Evolutionary conservation across 441 rosid species (phyloP).

Genomic region (Bocquillonia castaneifolia): DNA sequence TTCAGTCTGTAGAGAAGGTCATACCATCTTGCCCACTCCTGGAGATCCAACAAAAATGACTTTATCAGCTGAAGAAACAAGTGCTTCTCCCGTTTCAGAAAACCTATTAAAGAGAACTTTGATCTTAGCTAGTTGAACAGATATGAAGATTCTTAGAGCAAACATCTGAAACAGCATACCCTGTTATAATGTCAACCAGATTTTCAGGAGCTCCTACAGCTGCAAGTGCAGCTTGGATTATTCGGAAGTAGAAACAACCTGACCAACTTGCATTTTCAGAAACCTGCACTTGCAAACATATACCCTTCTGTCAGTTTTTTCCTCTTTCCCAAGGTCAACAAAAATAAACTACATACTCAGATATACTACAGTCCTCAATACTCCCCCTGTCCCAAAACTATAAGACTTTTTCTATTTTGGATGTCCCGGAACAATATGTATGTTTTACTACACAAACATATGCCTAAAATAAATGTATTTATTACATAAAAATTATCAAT

Average conservation of each 20-base stretch:
- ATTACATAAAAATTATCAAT: no score
- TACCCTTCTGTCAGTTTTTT: constrained; percentile 14
- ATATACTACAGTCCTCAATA: not conserved
- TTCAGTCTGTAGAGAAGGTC: constrained; percentile 19
- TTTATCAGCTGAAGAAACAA: constrained; percentile 87
- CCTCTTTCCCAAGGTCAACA: constrained; percentile 1
- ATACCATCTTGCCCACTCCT: constrained; percentile 91
- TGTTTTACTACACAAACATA: no score
- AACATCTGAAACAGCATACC: constrained; percentile 40
- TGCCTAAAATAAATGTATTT: no score
- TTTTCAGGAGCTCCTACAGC: constrained; percentile 97
- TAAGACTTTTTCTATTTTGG: no score
- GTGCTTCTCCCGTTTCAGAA: constrained; percentile 95
- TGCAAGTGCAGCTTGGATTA: constrained; percentile 94
- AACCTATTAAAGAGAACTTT: constrained; percentile 42
- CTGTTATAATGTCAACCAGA: constrained; percentile 89
- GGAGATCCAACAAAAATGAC: constrained; percentile 97
- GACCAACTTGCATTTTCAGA: constrained; percentile 99
- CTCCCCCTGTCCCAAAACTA: no score
- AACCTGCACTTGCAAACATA: constrained; percentile 45
- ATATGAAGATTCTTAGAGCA: constrained; percentile 4
- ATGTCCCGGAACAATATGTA: no score
- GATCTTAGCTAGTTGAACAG: constrained; percentile 23
- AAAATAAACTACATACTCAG: not conserved
- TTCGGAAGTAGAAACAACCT: constrained; percentile 87